phyloP scores from a whole-genome alignment of 768 basidiomycete genomes.

The Rhodotorula taiwanensis region DNA sequence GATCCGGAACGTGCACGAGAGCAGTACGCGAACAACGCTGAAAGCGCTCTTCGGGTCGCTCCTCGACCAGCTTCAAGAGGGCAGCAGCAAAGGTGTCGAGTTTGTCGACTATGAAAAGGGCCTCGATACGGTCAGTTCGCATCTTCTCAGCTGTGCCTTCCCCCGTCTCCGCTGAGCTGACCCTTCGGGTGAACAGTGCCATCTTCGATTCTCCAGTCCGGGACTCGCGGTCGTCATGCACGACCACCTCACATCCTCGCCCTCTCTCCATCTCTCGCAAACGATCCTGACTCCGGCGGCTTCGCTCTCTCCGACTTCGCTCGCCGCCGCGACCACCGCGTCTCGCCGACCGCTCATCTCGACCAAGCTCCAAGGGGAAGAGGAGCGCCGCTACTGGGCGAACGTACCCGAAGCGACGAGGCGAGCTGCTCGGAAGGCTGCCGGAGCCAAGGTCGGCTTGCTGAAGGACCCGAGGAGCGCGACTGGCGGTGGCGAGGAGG shows the following conservation, averaged over 20 bases:
- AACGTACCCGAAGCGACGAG: constrained; percentile 21
- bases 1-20: constrained; percentile 29
- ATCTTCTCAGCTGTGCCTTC: not conserved
- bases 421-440: constrained; percentile 12
- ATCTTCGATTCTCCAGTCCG: constrained; percentile 22
- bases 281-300: constrained; percentile 1
- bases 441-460: constrained; percentile 13
- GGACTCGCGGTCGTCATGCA: not conserved
- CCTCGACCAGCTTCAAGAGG: constrained; percentile 29
- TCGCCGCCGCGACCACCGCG: constrained; percentile 1
- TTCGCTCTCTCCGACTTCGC: not conserved
- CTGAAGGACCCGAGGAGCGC: constrained; percentile 17
- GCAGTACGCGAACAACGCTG: constrained; percentile 17
- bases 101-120: constrained; percentile 35
- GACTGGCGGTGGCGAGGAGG: not conserved
- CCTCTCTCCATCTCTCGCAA: constrained; percentile 10
- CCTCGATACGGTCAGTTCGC: constrained; percentile 4
- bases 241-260: not conserved
- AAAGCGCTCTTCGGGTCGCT: constrained; percentile 18
- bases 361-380: constrained; percentile 7
- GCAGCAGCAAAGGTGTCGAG: constrained; percentile 32
- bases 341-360: constrained; percentile 14
- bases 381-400: constrained; percentile 25
- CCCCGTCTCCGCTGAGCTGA: not conserved
- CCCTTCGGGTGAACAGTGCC: constrained; percentile 1